Percentiles rank a stretch among this genome's conserved stretches.
Evolutionary conservation across 306 rosid genomes (phyloP).

Genomic region (Macrotyloma uniflorum): DNA sequence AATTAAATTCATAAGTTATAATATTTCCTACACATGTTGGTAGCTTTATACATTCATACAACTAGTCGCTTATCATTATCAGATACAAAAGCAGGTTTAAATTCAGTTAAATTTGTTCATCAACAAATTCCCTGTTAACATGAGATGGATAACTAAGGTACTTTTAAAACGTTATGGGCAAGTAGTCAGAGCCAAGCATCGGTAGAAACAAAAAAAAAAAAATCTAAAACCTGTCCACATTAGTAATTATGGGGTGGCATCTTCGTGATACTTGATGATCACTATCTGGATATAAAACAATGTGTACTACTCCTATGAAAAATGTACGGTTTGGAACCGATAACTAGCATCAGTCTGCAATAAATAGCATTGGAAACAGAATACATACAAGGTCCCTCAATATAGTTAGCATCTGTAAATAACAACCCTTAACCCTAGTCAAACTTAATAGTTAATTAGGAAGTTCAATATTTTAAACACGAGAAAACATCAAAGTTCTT

Average conservation of each 20-base stretch:
- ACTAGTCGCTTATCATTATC: neutral
- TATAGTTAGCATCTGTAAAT: neutral
- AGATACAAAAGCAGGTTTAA: neutral
- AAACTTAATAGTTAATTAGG: neutral
- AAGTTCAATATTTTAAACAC: neutral
- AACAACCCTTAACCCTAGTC: neutral
- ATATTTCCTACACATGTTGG: neutral
- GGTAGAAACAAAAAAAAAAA: neutral
- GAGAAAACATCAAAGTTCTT: slow-evolving; percentile 18
- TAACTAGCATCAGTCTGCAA: neutral
- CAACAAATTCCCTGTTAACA: neutral
- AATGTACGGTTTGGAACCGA: neutral
- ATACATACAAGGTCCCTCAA: neutral
- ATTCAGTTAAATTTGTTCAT: neutral
- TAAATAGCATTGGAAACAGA: neutral
- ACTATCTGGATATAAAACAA: neutral
- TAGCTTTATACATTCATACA: neutral
- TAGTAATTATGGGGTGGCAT: neutral
- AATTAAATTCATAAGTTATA: neutral
- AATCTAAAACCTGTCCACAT: slow-evolving; percentile 1
- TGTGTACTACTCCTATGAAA: neutral
- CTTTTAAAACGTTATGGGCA: neutral
- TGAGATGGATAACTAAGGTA: neutral
- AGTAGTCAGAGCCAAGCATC: slow-evolving; percentile 4
- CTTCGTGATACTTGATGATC: slow-evolving; percentile 15